Percentiles rank a stretch among this genome's conserved stretches.
phyloP scores from a whole-genome alignment of 2,329 filamentous ascomycete genomes.

The Pseudogymnoascus sp. region DNA sequence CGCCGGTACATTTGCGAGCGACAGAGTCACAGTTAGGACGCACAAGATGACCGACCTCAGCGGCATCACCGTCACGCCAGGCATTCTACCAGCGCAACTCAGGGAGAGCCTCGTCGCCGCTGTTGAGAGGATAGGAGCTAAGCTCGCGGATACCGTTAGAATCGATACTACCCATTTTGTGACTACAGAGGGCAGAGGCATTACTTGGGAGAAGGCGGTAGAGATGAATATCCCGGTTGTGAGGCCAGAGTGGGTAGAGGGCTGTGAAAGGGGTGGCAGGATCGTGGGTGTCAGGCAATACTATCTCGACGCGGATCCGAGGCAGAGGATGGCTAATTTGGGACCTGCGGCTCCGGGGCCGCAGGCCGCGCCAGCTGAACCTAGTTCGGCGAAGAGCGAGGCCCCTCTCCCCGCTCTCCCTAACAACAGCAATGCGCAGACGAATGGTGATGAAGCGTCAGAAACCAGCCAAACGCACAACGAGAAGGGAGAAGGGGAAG shows the following conservation, averaged over 20 bases:
- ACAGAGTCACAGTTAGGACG: slow-evolving; percentile 76
- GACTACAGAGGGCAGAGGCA: slow-evolving; percentile 82
- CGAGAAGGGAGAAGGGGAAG: slow-evolving; percentile 19
- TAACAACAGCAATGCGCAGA: slow-evolving; percentile 19
- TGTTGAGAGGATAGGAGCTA: slow-evolving; percentile 82
- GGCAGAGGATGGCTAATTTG: slow-evolving; percentile 26
- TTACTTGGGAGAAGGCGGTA: slow-evolving; percentile 89
- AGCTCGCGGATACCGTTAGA: slow-evolving; percentile 78
- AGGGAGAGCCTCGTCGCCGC: slow-evolving; percentile 66
- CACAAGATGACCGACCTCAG: slow-evolving; percentile 98
- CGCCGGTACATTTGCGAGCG: slow-evolving; percentile 76
- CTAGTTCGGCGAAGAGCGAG: slow-evolving; percentile 18
- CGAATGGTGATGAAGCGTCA: slow-evolving; percentile 22
- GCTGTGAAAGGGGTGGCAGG: slow-evolving; percentile 85
- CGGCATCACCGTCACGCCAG: slow-evolving; percentile 89
- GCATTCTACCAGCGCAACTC: slow-evolving; percentile 65
- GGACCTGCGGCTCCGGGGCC: slow-evolving; percentile 12
- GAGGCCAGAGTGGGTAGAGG: slow-evolving; percentile 91
- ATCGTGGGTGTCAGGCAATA: slow-evolving; percentile 93
- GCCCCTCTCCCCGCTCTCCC: slow-evolving; percentile 18
- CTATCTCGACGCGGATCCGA: slow-evolving; percentile 74
- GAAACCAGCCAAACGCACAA: background rate
- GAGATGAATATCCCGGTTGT: slow-evolving; percentile 98
- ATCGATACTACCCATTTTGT: slow-evolving; percentile 99
- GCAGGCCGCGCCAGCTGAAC: slow-evolving; percentile 14